Evolutionary conservation across 345 rosid species (phyloP).

Genomic region (Gossypium mustelinum): DNA sequence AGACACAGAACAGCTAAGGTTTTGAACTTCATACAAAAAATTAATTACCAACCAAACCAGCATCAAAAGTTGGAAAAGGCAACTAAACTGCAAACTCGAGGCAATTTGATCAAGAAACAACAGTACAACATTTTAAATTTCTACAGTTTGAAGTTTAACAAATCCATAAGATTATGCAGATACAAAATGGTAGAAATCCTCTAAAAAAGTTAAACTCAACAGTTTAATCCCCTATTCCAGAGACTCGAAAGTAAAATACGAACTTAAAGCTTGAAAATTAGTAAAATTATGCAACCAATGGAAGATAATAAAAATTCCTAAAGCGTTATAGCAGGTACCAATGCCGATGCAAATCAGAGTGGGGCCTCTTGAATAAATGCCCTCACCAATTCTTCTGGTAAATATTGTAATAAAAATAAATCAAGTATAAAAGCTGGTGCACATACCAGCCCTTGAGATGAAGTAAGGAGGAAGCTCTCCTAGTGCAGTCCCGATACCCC

Average conservation of each 20-base stretch:
- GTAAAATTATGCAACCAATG: neutral
- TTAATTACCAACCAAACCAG: neutral
- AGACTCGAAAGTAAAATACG: too few species aligned
- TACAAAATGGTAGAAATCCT: neutral
- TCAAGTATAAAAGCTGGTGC: neutral
- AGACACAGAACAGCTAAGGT: neutral
- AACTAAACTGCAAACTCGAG: neutral
- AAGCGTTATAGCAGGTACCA: neutral
- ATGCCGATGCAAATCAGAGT: neutral
- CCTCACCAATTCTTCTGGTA: neutral
- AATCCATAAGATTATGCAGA: neutral
- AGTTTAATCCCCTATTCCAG: neutral
- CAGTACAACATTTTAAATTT: neutral
- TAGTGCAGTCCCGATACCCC: slow-evolving; percentile 99
- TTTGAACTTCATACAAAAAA: neutral
- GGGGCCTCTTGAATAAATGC: neutral
- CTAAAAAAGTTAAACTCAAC: neutral
- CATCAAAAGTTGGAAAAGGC: neutral
- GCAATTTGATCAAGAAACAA: neutral
- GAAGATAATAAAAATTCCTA: neutral
- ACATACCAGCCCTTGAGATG: slow-evolving; percentile 91
- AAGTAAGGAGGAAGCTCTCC: slow-evolving; percentile 99
- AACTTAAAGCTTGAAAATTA: neutral
- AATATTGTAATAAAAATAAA: neutral
- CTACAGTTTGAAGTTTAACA: neutral